Conservation (phyloP, 179 eudicot genomes). For the Pouteria campechiana region DNA sequence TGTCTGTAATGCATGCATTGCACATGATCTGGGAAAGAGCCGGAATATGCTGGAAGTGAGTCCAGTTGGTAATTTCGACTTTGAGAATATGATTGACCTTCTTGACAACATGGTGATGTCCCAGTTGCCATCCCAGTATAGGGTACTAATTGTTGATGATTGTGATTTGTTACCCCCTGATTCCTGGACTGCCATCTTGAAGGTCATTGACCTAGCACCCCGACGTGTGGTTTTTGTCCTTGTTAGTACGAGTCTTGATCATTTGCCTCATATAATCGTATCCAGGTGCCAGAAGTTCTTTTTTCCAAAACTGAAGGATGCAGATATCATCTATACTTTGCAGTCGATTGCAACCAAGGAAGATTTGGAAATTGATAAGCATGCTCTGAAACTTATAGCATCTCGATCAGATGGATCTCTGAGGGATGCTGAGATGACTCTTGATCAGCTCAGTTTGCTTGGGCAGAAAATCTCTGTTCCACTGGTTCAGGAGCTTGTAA, state of each 20-base stretch:
- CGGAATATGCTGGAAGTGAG: slow-evolving; percentile 60
- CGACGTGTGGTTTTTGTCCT: slow-evolving; percentile 75
- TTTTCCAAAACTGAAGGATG: slow-evolving; percentile 84
- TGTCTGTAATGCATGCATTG: slow-evolving; percentile 58
- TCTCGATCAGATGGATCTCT: slow-evolving; percentile 90
- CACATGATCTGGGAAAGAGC: slow-evolving; percentile 68
- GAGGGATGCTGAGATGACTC: slow-evolving; percentile 96
- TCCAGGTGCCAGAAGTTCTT: slow-evolving; percentile 92
- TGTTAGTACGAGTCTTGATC: slow-evolving; percentile 71
- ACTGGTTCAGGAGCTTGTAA: slow-evolving; percentile 86
- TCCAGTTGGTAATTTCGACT: slow-evolving; percentile 58
- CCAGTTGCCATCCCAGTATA: slow-evolving; percentile 41
- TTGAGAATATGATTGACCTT: slow-evolving; percentile 49
- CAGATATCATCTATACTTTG: slow-evolving; percentile 64
- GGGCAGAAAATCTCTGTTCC: slow-evolving; percentile 75
- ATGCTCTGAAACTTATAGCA: slow-evolving; percentile 82
- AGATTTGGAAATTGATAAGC: slow-evolving; percentile 63
- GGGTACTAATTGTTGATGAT: slow-evolving; percentile 69
- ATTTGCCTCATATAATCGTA: slow-evolving; percentile 65
- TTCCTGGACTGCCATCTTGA: slow-evolving; percentile 74
- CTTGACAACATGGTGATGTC: slow-evolving; percentile 45
- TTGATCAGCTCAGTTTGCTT: slow-evolving; percentile 83
- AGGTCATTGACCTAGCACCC: slow-evolving; percentile 78
- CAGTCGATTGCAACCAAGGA: slow-evolving; percentile 80
- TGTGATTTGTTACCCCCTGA: slow-evolving; percentile 63